Conservation (phyloP, 306 rosid species). For the Ceratonia siliqua region DNA sequence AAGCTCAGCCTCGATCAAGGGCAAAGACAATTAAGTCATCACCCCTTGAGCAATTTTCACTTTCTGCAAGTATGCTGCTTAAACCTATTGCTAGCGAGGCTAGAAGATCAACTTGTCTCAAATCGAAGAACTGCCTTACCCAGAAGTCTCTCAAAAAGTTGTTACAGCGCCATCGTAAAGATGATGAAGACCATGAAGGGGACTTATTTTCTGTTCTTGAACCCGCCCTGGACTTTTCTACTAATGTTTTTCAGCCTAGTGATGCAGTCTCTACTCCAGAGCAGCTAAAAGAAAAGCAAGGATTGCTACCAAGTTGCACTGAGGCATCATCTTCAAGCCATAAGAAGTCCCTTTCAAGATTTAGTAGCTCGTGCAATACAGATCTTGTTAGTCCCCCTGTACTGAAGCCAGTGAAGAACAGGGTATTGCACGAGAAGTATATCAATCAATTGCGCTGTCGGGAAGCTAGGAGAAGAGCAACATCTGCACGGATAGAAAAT, state of each 20-base stretch:
- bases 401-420: constrained; percentile 74
- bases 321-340: constrained; percentile 52
- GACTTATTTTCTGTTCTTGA: constrained; percentile 86
- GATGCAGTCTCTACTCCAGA: constrained; percentile 54
- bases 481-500: constrained; percentile 26
- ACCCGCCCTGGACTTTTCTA: constrained; percentile 50
- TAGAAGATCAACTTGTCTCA: constrained; percentile 43
- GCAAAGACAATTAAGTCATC: constrained; percentile 52
- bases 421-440: constrained; percentile 70
- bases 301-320: constrained; percentile 34
- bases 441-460: constrained; percentile 70
- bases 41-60: constrained; percentile 47
- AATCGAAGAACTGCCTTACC: constrained; percentile 45
- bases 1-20: constrained; percentile 58
- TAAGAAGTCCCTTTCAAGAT: constrained; percentile 61
- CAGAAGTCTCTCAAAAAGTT: constrained; percentile 58
- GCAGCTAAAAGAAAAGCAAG: constrained; percentile 47
- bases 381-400: constrained; percentile 75
- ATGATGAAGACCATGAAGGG: constrained; percentile 47
- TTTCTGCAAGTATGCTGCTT: constrained; percentile 73
- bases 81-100: constrained; percentile 39
- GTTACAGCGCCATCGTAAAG: constrained; percentile 43
- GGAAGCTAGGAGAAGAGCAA: constrained; percentile 66
- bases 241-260: constrained; percentile 39
- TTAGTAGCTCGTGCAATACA: constrained; percentile 38